Evolutionary conservation across 768 basidiomycete species (phyloP).

Genomic region (Mycena pura): DNA sequence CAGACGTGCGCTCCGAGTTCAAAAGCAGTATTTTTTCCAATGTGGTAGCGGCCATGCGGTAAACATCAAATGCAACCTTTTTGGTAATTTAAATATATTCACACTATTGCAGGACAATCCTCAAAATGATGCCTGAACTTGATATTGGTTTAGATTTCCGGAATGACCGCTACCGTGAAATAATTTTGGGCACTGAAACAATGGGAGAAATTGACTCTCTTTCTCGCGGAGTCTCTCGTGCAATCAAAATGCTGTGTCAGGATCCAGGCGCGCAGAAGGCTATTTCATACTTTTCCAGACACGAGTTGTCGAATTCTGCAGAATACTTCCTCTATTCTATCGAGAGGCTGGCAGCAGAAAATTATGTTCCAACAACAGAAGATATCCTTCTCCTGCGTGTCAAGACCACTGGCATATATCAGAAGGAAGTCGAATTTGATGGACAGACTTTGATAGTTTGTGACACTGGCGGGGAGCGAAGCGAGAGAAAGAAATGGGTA

Average conservation of each 20-base stretch:
- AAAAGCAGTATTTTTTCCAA: background rate
- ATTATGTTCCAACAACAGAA: slow-evolving; percentile 3
- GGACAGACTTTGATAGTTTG: slow-evolving; percentile 1
- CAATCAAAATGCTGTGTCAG: slow-evolving; percentile 6
- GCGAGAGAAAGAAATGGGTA: slow-evolving; percentile 1
- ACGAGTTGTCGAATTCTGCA: background rate
- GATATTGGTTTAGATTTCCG: background rate
- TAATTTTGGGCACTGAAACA: background rate
- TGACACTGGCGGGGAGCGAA: background rate
- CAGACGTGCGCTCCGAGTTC: background rate
- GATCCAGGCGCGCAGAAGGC: background rate
- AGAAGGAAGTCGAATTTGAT: background rate
- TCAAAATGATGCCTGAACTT: background rate
- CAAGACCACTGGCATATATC: background rate
- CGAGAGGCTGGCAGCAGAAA: background rate
- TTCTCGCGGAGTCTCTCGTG: background rate
- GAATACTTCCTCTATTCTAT: slow-evolving; percentile 2
- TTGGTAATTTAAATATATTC: background rate
- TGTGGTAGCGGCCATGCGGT: background rate
- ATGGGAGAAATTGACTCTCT: background rate
- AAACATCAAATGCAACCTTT: background rate
- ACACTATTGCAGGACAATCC: slow-evolving; percentile 4
- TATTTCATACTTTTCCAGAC: background rate
- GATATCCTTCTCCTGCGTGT: slow-evolving; percentile 4
- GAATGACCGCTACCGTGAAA: background rate